Base-by-base conservation (phyloP, 2,329 filamentous ascomycete genomes). In the Lecanicillium sp. region DNA sequence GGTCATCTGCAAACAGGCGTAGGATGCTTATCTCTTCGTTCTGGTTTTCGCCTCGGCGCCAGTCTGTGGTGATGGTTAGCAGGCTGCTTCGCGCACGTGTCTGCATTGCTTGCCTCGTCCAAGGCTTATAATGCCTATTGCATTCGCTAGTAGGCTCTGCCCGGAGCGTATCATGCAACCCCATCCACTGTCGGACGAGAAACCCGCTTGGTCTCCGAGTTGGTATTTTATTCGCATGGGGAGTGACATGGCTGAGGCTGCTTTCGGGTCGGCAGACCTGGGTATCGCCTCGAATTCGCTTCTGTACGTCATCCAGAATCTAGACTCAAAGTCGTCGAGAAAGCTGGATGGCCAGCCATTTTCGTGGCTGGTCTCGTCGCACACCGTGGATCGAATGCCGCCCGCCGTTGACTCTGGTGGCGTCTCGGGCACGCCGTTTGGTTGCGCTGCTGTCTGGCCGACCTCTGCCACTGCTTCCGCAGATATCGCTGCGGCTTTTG, bases 141-240 rank as follows among this genome's bases (percentile, higher is more conserved):
- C 78, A 66, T 97, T 98, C 37, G 91, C 91, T 35, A 98, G 73
- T 21, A 98, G 74, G 60, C 88, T 91, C 70, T 98, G 93, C 3
- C 93, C 93, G 5, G 91, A 96, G 51, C 93, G 77, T 58, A 98
- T 97, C 93, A 98, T 98, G 62, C 93, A 98, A 0, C 93, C 93
- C 90, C 94, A 98, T 44, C 93, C 93, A 9, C 88, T 90, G 64
- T 98, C 93, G 2, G 89, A 91, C 10, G 88, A 86, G 67, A 97
- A 98, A 4, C 87, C 90, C 21, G 76, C 75, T 49, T 87, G 80
- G 41, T 95, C 88, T 10, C 81, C 77, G 5, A 97, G 70, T 60
- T 89, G 86, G 46, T 76, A 90, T 60, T 90, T 86, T 56, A 97
- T 73, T 43, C 90, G 84, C 67, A 95, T 91, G 2, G 87, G 74